Conservation (phyloP, 1,284 basidiomycete genomes). For the Apiotrichum mycotoxinovorans region DNA sequence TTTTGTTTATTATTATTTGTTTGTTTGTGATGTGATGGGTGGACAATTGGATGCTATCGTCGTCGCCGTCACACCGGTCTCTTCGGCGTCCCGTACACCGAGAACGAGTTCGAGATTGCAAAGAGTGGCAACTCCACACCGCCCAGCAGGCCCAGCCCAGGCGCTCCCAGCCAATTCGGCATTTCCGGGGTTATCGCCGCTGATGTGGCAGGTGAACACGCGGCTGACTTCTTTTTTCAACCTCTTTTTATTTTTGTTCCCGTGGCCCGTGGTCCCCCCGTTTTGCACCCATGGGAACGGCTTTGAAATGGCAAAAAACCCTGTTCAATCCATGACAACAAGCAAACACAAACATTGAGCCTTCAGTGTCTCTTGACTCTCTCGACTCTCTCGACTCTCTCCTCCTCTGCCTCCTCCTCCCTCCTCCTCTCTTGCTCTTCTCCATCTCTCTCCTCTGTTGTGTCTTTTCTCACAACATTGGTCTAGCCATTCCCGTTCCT, state of each 20-base stretch:
- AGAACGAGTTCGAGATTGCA: background rate
- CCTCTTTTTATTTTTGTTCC: background rate
- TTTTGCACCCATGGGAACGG: too few species aligned
- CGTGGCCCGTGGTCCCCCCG: too few species aligned
- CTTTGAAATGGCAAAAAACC: too few species aligned
- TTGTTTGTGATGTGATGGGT: background rate
- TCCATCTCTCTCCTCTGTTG: too few species aligned
- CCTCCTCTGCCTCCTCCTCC: too few species aligned
- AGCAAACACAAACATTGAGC: too few species aligned
- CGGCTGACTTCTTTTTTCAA: background rate
- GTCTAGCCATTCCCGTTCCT: too few species aligned
- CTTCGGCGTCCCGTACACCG: background rate
- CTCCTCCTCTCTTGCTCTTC: too few species aligned
- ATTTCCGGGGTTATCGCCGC: conserved; percentile 2
- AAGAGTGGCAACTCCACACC: background rate
- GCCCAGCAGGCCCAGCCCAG: background rate
- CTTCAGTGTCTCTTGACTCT: too few species aligned
- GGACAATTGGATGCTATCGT: background rate
- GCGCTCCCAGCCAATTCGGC: background rate
- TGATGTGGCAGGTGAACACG: background rate
- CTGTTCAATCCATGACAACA: background rate
- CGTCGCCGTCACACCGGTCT: background rate
- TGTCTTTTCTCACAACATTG: too few species aligned
- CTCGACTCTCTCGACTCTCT: too few species aligned
- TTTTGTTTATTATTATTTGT: background rate